Evolutionary conservation across 2,329 filamentous ascomycete genomes (phyloP), one percentile per base, ranked within the genome.

Genomic region (Arthrobotrys sinensis): DNA sequence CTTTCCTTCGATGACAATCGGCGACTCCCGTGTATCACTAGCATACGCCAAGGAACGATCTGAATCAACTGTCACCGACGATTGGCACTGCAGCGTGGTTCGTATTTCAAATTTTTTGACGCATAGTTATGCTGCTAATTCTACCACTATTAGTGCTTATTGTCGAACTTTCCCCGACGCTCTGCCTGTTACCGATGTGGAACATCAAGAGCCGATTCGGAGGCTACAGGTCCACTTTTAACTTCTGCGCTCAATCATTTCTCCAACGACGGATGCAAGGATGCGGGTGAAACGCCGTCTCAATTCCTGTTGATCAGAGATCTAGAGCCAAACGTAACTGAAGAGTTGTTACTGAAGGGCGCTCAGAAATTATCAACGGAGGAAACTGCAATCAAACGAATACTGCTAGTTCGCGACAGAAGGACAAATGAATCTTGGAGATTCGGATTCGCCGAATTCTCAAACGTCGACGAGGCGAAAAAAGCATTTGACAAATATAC

Each of bases 401-500:
- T 96, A 1, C 89, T 96, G 78, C 85, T 96, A 28, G 90, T 96
- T 81, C 89, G 93, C 69, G 92, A 95, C 82, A 88, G 90, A 52
- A 87, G 87, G 77, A 91, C 88, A 3, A 88, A 93, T 68, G 90
- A 92, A 77, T 93, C 91, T 64, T 92, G 92, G 87, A 89, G 91
- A 80, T 96, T 93, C 81, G 93, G 93, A 0, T 96, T 96, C 84
- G 93, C 91, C 0, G 93, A 96, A 83, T 96, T 94, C 83, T 91
- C 89, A 81, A 91, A 89, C 0, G 86, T 93, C 16, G 90, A 92
- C 83, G 92, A 96, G 83, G 92, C 93, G 1, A 88, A 90, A 83
- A 91, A 90, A 21, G 93, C 93, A 3, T 85, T 94, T 82, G 87
- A 88, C 21, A 93, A 93, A 80, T 91, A 91, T 81, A 89, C 89